Evolutionary conservation across 1,139 yeast genomes (phyloP).

Genomic region (Yamadazyma mexicana): DNA sequence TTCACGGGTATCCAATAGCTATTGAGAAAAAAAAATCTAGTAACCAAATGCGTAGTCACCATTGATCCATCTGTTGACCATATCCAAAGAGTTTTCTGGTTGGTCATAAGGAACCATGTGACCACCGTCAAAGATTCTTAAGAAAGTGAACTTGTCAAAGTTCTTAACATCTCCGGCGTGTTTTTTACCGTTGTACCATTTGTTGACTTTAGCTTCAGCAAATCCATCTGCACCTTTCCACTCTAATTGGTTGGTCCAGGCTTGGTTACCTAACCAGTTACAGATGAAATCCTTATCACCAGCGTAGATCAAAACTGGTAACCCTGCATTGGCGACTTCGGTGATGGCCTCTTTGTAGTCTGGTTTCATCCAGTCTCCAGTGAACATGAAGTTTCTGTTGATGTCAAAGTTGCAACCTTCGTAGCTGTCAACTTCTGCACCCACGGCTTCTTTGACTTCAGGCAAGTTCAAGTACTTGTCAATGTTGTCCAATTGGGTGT

Average conservation of each 20-base stretch:
- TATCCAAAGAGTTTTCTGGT: conserved; percentile 45
- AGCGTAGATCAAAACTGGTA: conserved; percentile 77
- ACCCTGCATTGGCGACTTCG: conserved; percentile 52
- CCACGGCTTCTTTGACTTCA: conserved; percentile 67
- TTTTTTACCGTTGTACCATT: conserved; percentile 40
- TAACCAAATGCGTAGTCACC: conserved; percentile 30
- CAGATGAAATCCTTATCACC: conserved; percentile 88
- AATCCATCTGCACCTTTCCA: conserved; percentile 65
- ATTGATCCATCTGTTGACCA: conserved; percentile 47
- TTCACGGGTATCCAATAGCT: neutral
- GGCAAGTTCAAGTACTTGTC: conserved; percentile 37
- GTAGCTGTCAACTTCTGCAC: conserved; percentile 86
- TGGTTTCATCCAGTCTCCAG: conserved; percentile 93
- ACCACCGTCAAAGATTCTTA: conserved; percentile 49
- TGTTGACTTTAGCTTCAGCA: conserved; percentile 36
- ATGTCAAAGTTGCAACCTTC: conserved; percentile 85
- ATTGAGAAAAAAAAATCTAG: too few species aligned
- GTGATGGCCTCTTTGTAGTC: conserved; percentile 62
- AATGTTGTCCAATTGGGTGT: conserved; percentile 37
- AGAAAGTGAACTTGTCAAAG: conserved; percentile 45
- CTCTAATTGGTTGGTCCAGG: conserved; percentile 72
- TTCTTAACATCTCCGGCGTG: conserved; percentile 50
- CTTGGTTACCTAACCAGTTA: conserved; percentile 84
- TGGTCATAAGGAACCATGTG: conserved; percentile 55
- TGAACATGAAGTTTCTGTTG: conserved; percentile 78